Evolutionary conservation across 441 rosid species (phyloP), one percentile per base, ranked within the genome.

Genomic region (Corymbia citriodora): DNA sequence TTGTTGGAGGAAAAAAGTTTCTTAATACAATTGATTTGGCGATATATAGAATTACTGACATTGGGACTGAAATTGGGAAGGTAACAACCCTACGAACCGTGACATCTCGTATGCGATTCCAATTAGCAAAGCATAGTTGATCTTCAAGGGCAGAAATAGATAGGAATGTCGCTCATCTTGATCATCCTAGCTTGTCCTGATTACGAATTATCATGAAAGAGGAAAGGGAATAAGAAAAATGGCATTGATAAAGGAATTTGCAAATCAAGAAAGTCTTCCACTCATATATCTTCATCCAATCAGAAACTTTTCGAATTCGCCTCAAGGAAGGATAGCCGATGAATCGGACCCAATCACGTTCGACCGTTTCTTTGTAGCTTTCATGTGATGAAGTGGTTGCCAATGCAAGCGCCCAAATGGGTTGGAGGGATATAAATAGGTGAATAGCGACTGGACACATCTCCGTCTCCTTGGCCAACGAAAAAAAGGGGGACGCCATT

Each of bases 361-460:
- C 85, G 25, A 8, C 85, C 85, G 9, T 7, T 25, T 23, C 27
- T 33, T 87, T 61, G 52, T 27, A 61, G 65, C 49, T 54, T 50
- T 54, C 88, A 54, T 55, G 50, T 87, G 48, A 33, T 36, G 50
- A 54, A 11, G 50, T 33, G 68, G 29, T 87, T 70, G 72, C 50
- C 31, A 89, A 61, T 50, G 81, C 86, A 59, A 65, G 29, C 23
- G 10, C 81, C 33, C 29, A 25, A 54, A 23, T 48, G 88, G 87
- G 92, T 88, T 33, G 83, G 87, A 45, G n/a, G n/a, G 52, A 79
- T 79, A 79, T 88, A 57, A 89, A 79, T 81, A 70, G 89, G 88
- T 89, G 88, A 94, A 93, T 63, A 92, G 93, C 91, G 94, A 94
- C 95, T 21, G 91, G 92, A 94, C 95, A 88, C 57, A 70, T 90